A percentile compares a stretch with the other conserved stretches of the same genome.
phyloP scores from a whole-genome alignment of 2,329 filamentous ascomycete species.

The Myrmaecium sp. region DNA sequence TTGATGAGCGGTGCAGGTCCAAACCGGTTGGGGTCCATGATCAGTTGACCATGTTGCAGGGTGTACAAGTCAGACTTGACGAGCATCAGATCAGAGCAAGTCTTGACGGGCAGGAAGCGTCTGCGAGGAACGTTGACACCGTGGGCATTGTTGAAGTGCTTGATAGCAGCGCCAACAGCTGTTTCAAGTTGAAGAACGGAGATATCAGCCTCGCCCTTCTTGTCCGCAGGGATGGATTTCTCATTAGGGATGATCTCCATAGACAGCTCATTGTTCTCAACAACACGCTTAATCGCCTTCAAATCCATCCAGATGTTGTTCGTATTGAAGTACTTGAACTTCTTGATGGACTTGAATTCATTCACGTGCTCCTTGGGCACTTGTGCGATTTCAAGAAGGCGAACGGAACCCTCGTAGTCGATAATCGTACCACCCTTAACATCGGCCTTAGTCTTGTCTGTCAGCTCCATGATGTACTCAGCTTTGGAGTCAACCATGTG shows the following conservation, averaged over 20 bases:
- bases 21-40: constrained; percentile 93
- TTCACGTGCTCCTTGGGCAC: constrained; percentile 99
- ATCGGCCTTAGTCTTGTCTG: constrained; percentile 99
- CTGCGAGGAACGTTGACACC: constrained; percentile 96
- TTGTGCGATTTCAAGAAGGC: constrained; percentile 95
- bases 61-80: constrained; percentile 99
- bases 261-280: constrained; percentile 94
- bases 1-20: constrained; percentile 96
- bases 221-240: constrained; percentile 96
- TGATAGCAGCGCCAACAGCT: constrained; percentile 93
- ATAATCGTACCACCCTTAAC: constrained; percentile 99
- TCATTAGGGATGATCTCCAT: constrained; percentile 99
- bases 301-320: constrained; percentile 99
- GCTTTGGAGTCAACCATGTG: constrained; percentile 97
- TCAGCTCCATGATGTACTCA: constrained; percentile 99
- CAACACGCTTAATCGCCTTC: constrained; percentile 92
- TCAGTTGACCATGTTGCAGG: constrained; percentile 91
- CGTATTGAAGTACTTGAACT: constrained; percentile 99
- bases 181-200: constrained; percentile 98
- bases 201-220: constrained; percentile 98
- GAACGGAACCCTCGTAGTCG: constrained; percentile 93
- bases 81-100: constrained; percentile 96
- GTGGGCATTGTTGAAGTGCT: constrained; percentile 96
- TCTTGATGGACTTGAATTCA: constrained; percentile 99
- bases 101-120: constrained; percentile 99